These are phyloP conservation scores for Fomes fomentarius DNA, from an alignment of 1,284 basidiomycete genomes.

Conservation along the genomic window DNA sequence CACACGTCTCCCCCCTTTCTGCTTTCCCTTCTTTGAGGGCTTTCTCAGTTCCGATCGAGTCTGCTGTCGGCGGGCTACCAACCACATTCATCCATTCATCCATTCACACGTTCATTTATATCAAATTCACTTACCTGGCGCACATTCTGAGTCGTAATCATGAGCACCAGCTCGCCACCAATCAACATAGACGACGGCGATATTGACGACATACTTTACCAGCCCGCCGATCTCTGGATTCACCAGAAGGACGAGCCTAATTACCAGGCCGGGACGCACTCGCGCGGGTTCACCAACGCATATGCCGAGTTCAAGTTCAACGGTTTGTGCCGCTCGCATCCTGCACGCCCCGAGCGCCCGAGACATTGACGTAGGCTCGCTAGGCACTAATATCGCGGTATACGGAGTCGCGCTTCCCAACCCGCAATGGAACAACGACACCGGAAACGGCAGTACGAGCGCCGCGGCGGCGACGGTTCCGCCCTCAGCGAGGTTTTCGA, in stretches of 20 bases:
- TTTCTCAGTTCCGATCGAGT: too few relatives aligned
- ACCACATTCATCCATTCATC: too few relatives aligned
- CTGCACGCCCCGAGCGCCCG: neutral
- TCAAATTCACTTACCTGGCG: too few relatives aligned
- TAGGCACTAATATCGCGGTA: conserved; percentile 2
- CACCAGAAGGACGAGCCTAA: neutral
- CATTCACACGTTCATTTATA: neutral
- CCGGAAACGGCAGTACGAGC: too few relatives aligned
- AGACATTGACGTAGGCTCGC: too few relatives aligned
- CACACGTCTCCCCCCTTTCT: too few relatives aligned
- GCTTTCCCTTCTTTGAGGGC: too few relatives aligned
- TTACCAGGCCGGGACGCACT: conserved; percentile 3
- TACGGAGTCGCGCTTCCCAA: conserved; percentile 4
- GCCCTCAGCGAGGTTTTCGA: conserved; percentile 3
- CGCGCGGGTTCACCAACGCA: conserved; percentile 7
- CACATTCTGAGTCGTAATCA: neutral
- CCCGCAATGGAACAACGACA: neutral
- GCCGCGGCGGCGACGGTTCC: too few relatives aligned
- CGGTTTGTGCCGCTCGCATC: conserved; percentile 1
- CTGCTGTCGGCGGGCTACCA: too few relatives aligned
- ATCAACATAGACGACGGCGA: conserved; percentile 16
- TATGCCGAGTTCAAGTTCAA: conserved; percentile 7
- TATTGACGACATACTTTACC: conserved; percentile 5
- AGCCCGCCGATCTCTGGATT: neutral
- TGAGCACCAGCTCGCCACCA: neutral